phyloP scores from a whole-genome alignment of 225 moss, liverwort and hornwort species.

The Sphagnum contortum region DNA sequence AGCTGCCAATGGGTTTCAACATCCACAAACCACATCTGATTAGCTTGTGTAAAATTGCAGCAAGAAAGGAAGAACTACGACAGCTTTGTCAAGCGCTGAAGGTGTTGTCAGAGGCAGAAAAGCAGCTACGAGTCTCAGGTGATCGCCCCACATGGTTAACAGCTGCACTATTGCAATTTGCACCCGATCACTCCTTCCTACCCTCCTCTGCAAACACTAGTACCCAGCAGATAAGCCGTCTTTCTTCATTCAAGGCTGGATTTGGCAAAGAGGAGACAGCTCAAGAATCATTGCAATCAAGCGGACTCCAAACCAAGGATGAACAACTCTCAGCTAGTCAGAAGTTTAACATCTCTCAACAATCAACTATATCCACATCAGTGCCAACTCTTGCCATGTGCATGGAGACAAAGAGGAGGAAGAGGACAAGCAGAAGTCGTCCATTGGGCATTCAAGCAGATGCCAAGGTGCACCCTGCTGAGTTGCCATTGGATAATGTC shows the following conservation, averaged over 20 bases:
- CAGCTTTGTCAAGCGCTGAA: slow-evolving; percentile 74
- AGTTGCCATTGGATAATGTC: slow-evolving; percentile 16
- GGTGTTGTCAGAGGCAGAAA: slow-evolving; percentile 70
- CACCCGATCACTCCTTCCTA: slow-evolving; percentile 83
- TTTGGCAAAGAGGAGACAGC: slow-evolving; percentile 24
- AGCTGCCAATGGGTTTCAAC: no score
- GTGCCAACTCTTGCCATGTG: no score
- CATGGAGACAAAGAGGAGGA: no score
- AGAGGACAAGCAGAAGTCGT: not conserved
- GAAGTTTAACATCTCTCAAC: no score
- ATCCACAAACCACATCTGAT: no score
- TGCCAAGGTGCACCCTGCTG: slow-evolving; percentile 16
- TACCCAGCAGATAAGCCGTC: slow-evolving; percentile 35
- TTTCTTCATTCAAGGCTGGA: slow-evolving; percentile 21
- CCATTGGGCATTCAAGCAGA: not conserved
- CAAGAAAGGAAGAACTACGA: slow-evolving; percentile 65
- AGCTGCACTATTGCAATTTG: slow-evolving; percentile 80
- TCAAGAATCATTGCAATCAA: slow-evolving; percentile 19
- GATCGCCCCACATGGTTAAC: slow-evolving; percentile 81
- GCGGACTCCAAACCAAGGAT: slow-evolving; percentile 7
- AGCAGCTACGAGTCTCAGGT: slow-evolving; percentile 65
- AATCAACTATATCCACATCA: no score
- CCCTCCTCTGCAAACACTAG: slow-evolving; percentile 52
- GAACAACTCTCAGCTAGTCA: no score
- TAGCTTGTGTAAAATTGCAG: slow-evolving; percentile 13